phyloP scores from a whole-genome alignment of 2,329 filamentous ascomycete genomes.

The Aspergillus quadrilineatus region DNA sequence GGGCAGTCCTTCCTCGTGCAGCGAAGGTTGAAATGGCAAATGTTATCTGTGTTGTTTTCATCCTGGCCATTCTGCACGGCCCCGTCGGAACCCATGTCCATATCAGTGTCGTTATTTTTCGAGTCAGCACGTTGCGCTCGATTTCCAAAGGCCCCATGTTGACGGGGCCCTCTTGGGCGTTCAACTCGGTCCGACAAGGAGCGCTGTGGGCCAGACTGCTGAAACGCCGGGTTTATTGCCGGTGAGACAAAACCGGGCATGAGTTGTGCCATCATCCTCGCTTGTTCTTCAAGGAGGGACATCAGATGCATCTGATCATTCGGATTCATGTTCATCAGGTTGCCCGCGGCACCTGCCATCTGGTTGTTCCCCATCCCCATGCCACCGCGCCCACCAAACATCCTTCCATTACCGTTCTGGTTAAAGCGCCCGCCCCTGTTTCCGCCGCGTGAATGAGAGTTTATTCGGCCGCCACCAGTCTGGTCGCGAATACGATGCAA shows the following conservation, averaged over 20 bases:
- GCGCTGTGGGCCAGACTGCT: slow-evolving; percentile 49
- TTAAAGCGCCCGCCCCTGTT: slow-evolving; percentile 69
- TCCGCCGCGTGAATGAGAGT: slow-evolving; percentile 68
- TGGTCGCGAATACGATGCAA: slow-evolving; percentile 75
- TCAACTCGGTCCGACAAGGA: slow-evolving; percentile 75
- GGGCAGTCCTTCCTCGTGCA: slow-evolving; percentile 89
- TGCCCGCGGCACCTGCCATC: slow-evolving; percentile 38
- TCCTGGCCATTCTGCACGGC: slow-evolving; percentile 45
- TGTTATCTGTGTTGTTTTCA: slow-evolving; percentile 59
- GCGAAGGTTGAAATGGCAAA: slow-evolving; percentile 85
- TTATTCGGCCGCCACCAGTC: slow-evolving; percentile 73
- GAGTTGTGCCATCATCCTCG: slow-evolving; percentile 77
- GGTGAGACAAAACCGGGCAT: slow-evolving; percentile 57
- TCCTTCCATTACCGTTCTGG: slow-evolving; percentile 41
- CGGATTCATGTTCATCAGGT: slow-evolving; percentile 58
- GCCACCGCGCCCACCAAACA: slow-evolving; percentile 46
- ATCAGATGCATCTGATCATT: slow-evolving; percentile 73
- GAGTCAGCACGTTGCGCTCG: slow-evolving; percentile 32
- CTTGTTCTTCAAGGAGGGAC: slow-evolving; percentile 80
- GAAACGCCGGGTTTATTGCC: slow-evolving; percentile 55
- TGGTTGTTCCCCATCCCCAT: slow-evolving; percentile 40
- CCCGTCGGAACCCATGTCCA: slow-evolving; percentile 41
- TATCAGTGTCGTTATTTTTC: slow-evolving; percentile 32
- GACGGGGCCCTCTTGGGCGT: slow-evolving; percentile 48
- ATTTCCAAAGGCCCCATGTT: slow-evolving; percentile 56